Percentiles rank a stretch among this genome's conserved stretches.
phyloP scores from a whole-genome alignment of 148 eudicot species.

The Persicaria tinctoria region DNA sequence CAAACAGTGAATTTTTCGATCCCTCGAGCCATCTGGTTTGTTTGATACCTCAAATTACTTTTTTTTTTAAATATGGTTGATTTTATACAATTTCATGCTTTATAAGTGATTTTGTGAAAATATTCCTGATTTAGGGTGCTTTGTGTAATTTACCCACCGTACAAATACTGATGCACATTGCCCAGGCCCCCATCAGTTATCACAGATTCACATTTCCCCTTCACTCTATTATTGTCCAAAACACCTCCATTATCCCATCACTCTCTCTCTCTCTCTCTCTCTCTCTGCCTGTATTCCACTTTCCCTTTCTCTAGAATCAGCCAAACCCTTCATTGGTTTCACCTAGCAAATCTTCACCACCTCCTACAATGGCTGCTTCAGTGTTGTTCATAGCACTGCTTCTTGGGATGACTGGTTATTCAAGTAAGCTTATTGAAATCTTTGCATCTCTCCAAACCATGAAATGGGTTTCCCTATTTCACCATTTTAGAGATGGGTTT shows the following conservation, averaged over 20 bases:
- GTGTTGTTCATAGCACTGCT: constrained; percentile 8
- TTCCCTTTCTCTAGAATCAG: not conserved
- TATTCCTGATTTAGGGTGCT: too few relatives aligned
- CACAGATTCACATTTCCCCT: too few relatives aligned
- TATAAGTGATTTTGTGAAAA: too few relatives aligned
- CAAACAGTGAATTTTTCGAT: too few relatives aligned
- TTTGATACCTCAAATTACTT: too few relatives aligned
- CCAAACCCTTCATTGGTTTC: not conserved
- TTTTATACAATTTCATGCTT: not conserved
- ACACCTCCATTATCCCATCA: too few relatives aligned
- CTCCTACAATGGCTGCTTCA: not conserved
- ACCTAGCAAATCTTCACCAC: not conserved
- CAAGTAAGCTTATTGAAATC: constrained; percentile 9
- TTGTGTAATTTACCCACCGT: too few relatives aligned
- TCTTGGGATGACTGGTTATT: constrained; percentile 2
- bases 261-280: too few relatives aligned
- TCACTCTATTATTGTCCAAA: too few relatives aligned
- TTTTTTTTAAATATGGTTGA: not conserved
- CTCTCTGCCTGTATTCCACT: not conserved
- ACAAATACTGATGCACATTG: too few relatives aligned
- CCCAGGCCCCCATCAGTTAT: too few relatives aligned
- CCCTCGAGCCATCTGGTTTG: too few relatives aligned
- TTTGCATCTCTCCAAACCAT: not conserved
- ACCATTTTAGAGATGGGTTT: constrained; percentile 4
- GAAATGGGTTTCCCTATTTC: not conserved